Conservation (phyloP, 2,329 filamentous ascomycete genomes). For the Fonsecaea multimorphosa region DNA sequence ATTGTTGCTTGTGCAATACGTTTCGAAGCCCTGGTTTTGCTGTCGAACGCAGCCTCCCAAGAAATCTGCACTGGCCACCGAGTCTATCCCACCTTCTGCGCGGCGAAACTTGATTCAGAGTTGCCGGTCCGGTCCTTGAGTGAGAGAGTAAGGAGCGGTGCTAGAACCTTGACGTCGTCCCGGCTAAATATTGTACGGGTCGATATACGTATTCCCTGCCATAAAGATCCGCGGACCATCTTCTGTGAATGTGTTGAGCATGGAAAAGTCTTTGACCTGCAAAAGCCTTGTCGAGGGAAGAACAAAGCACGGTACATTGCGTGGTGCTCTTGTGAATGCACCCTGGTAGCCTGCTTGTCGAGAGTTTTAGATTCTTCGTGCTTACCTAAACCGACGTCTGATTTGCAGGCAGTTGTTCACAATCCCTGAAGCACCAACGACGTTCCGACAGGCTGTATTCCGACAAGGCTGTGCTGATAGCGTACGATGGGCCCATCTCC, state of each 20-base stretch:
- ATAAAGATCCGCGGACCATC: not conserved
- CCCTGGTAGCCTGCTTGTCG: not conserved
- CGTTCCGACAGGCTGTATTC: not conserved
- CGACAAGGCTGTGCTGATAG: not conserved
- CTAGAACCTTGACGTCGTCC: not conserved
- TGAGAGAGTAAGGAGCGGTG: not conserved
- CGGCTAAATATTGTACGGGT: not conserved
- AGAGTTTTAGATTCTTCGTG: not conserved
- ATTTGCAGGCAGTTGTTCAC: not conserved
- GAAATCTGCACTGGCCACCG: not conserved
- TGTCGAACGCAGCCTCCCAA: not conserved
- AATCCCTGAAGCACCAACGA: not conserved
- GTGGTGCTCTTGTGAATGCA: not conserved
- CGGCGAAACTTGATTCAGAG: not conserved
- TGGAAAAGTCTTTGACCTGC: not conserved
- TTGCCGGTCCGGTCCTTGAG: not conserved
- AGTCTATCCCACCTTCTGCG: not conserved
- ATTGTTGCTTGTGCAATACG: not conserved
- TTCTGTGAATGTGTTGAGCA: not conserved
- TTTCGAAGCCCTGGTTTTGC: not conserved
- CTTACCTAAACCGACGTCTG: not conserved
- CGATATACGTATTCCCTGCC: not conserved
- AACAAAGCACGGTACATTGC: not conserved
- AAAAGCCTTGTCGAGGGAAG: not conserved
- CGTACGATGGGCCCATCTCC: no score